Evolutionary conservation across 2,329 filamentous ascomycete species (phyloP), one percentile per base, ranked within the genome.

Genomic region (Aspergillus uvarum): DNA sequence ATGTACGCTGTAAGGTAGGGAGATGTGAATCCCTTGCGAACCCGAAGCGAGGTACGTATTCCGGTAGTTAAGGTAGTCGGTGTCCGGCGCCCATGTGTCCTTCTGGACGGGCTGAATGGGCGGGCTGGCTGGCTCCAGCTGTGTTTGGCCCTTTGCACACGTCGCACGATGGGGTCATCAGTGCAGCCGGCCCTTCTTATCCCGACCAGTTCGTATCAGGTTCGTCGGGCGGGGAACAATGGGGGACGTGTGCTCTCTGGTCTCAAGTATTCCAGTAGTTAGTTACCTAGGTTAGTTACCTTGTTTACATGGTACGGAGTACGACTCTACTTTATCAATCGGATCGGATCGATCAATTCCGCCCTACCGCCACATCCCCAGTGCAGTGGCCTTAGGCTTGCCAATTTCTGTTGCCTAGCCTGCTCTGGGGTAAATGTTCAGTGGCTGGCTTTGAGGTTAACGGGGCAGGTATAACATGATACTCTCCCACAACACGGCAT

Each of bases 341-440:
- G 29, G 42, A 47, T 57, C 53, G 53, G 61, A 57, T 63, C 60
- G 60, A 63, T 63, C 56, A 54, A 54, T 54, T 51, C 61, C 61
- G 56, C 35, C 54, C 38, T 54, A 47, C 61, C 60, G 61, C 50
- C 54, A 54, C 53, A 32, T 31, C 22, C 11, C 22, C 22, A 22
- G 2, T 22, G 22, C n/a, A 22, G 51, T 51, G 44, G 44, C 57
- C 51, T 59, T 31, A 55, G 57, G 57, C 53, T 47, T 11, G 44
- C 51, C 47, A 56, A 38, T 52, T n/a, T 51, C 53, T 56, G 47
- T 21, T 35, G 32, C 14, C 32, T 16, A 35, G 32, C 11, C 14
- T 12, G 47, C 42, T 47, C 53, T 14, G 42, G 42, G 53, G 44
- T 48, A 21, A 22, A 49, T 16, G 26, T 22, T 38, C 35, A 38